These are phyloP conservation scores for Lippia alba DNA, from an alignment of 305 asterid genomes.

Conservation along the genomic window DNA sequence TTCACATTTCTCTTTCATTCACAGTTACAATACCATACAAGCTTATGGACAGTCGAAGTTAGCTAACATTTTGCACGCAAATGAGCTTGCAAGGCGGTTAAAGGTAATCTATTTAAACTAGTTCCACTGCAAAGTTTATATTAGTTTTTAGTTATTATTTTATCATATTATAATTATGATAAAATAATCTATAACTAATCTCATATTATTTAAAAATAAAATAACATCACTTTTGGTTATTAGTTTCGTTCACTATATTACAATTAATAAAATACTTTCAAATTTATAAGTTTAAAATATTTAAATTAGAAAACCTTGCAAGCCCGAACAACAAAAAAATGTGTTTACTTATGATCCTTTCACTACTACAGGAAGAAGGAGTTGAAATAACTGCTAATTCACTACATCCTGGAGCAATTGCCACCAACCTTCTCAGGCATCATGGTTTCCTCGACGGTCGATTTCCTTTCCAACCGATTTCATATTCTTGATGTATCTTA, in stretches of 20 bases:
- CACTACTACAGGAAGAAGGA: slow-evolving; percentile 75
- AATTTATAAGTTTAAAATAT: too few species aligned
- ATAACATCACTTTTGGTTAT: too few species aligned
- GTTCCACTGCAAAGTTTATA: too few species aligned
- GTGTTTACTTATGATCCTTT: not conserved
- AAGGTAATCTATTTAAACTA: slow-evolving; percentile 56
- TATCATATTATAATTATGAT: too few species aligned
- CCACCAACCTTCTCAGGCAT: slow-evolving; percentile 84
- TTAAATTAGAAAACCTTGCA: too few species aligned
- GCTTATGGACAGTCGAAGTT: slow-evolving; percentile 94
- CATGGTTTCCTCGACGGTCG: slow-evolving; percentile 61
- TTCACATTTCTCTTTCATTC: not conserved
- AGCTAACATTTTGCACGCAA: slow-evolving; percentile 81
- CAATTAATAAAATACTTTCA: too few species aligned
- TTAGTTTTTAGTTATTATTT: too few species aligned
- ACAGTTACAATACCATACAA: slow-evolving; percentile 56
- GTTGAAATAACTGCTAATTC: slow-evolving; percentile 85
- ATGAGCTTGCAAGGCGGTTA: slow-evolving; percentile 71
- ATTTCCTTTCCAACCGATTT: slow-evolving; percentile 18
- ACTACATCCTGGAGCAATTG: slow-evolving; percentile 85
- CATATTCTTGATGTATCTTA: not conserved
- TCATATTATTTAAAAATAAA: too few species aligned
- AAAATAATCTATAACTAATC: too few species aligned
- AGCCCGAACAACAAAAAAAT: too few species aligned
- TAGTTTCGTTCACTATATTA: too few species aligned